phyloP scores from a whole-genome alignment of 2,329 filamentous ascomycete species.

The Westerdykella ornata region DNA sequence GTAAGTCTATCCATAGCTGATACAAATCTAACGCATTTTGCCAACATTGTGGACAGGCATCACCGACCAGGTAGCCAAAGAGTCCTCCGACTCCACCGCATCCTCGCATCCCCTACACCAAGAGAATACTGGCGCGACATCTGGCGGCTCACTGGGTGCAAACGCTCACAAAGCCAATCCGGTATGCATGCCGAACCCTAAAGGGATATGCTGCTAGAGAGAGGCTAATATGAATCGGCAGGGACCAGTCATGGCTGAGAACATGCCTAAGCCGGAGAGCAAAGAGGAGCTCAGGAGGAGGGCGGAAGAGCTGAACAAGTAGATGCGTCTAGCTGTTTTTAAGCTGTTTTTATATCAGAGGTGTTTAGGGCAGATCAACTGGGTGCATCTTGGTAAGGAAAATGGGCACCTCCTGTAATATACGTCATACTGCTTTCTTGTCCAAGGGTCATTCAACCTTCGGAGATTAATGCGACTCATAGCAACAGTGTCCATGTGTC shows the following conservation, averaged over 20 bases:
- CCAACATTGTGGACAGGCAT: slow-evolving; percentile 29
- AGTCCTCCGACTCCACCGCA: slow-evolving; percentile 39
- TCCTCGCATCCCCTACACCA: slow-evolving; percentile 34
- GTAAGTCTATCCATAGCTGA: slow-evolving; percentile 23
- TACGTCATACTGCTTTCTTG: too few relatives aligned
- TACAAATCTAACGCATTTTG: neutral
- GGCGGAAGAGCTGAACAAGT: slow-evolving; percentile 47
- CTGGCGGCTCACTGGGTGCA: slow-evolving; percentile 28
- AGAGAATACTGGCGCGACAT: slow-evolving; percentile 26
- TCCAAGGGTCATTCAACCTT: too few relatives aligned
- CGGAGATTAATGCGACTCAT: too few relatives aligned
- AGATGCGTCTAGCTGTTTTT: slow-evolving; percentile 7
- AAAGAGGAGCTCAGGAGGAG: slow-evolving; percentile 47
- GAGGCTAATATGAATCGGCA: slow-evolving; percentile 9
- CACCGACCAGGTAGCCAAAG: slow-evolving; percentile 43
- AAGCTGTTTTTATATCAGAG: too few relatives aligned
- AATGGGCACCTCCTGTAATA: too few relatives aligned
- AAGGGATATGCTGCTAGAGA: neutral
- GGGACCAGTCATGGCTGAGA: slow-evolving; percentile 43
- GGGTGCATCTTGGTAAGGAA: too few relatives aligned
- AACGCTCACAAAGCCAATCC: slow-evolving; percentile 40
- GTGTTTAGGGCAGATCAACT: too few relatives aligned
- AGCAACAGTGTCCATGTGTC: too few relatives aligned
- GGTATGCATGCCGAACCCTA: slow-evolving; percentile 16
- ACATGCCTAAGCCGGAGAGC: slow-evolving; percentile 41